Evolutionary conservation across 352 stramenopile species (phyloP), one percentile per base, ranked within the genome.

Genomic region (Paralagenidium karlingii): DNA sequence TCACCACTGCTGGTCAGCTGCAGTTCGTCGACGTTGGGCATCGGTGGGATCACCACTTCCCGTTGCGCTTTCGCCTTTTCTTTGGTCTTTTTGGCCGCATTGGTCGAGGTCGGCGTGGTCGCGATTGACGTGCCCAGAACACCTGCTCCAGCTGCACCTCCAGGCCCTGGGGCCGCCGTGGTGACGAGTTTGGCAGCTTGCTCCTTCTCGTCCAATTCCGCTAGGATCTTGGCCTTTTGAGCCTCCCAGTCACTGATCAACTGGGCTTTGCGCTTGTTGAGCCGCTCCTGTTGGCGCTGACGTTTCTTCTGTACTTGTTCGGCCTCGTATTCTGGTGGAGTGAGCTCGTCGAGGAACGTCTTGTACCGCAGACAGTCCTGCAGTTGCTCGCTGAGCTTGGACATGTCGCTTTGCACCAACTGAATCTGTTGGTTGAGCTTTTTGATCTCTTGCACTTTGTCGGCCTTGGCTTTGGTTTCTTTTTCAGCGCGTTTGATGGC

Each of bases 361-460:
- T 96, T 96, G 63, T 87, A 96, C 50, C 93, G 83, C 7, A 96
- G 49, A 56, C 84, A 97, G 55, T 97, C 90, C 38, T 96, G 86
- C 7, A 98, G 66, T 43, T 92, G 80, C 39, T 97, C 87, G 19
- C 68, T 93, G 39, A 97, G 64, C 63, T 97, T 97, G 26, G 68
- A 86, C 68, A 97, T 97, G 40, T 96, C 85, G 48, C 65, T 94
- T 49, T 95, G 70, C 20, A 97, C 78, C 13, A 89, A 52, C 47
- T 98, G 82, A 47, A 97, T 96, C 53, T 97, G 84, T 53, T 97
- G 82, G 47, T 95, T 97, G 6, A 97, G 62, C 34, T 90, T 91
- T 49, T 97, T 96, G 52, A 98, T 95, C 39, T 97, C 86, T 40
- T 96, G 79, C 0, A 94, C 68, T 40, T 97, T 97, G 39, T 97